phyloP scores from a whole-genome alignment of 371 early-diverging fungal genomes.

The Fennellomyces sp. region DNA sequence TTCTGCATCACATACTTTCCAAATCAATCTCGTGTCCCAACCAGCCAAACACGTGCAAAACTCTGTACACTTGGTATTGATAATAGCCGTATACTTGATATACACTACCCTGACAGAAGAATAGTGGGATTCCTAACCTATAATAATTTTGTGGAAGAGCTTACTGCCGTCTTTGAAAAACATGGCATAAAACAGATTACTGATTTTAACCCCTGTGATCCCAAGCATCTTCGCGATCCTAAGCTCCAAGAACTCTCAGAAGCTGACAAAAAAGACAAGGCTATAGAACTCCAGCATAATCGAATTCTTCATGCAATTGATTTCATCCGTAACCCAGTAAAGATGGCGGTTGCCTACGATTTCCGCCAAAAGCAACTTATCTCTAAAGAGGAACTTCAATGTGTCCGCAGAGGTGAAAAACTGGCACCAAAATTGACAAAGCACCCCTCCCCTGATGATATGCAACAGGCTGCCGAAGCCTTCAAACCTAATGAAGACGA shows the following conservation, averaged over 20 bases:
- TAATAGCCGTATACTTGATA: not conserved
- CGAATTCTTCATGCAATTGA: not conserved
- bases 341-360: not conserved
- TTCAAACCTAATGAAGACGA: too few species aligned
- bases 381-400: too few species aligned
- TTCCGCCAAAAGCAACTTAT: too few species aligned
- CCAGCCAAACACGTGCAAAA: not conserved
- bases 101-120: not conserved
- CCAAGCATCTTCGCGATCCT: not conserved
- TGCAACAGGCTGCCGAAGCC: too few species aligned
- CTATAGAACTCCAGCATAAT: not conserved
- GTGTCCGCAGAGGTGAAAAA: too few species aligned
- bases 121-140: not conserved
- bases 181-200: not conserved
- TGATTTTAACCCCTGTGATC: not conserved
- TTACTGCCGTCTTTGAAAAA: not conserved
- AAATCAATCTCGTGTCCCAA: not conserved
- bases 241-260: not conserved
- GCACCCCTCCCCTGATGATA: too few species aligned
- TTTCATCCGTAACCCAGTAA: not conserved
- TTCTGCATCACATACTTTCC: not conserved
- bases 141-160: not conserved
- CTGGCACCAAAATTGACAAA: too few species aligned
- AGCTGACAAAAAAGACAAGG: not conserved
- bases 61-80: not conserved